Evolutionary conservation across 75 land plant species (phyloP), one percentile per base, ranked within the genome.

Genomic region (Isoetes taiwanensis): DNA sequence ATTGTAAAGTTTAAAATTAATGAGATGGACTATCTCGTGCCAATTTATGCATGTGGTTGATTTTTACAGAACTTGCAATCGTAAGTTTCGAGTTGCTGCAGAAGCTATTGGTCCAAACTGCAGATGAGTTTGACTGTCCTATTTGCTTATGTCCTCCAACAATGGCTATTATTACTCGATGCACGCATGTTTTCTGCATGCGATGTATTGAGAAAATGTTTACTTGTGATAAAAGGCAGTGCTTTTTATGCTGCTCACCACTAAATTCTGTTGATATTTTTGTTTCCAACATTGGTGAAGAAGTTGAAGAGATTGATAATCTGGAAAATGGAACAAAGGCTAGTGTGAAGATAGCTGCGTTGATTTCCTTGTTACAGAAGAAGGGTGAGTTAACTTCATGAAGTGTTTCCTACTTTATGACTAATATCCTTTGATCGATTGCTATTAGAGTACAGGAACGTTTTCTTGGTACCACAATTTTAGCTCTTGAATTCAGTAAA

Each of bases 121-220:
- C 88, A 29, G 97, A 86, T 68, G 97, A 91, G 61, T 91, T 91
- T 39, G 97, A 91, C 38, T 91, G 97, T 48, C 94, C 97, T 16
- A 76, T 91, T 21, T 91, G 97, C 54, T 83, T 91, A 4, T 83
- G 75, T 57, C 88, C 93, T 12, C 97, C 97, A 0, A 58, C 74
- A 0, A 65, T 72, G 14, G 76, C 79, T 0, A 70, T 86, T 12
- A 91, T 91, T 37, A 91, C 97, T 4, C 72, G 62, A 30, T 91
- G 97, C 54, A 74, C 93, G 25, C 97, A 91, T 58, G 71, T 91
- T 29, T 91, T 86, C 60, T 91, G 97, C 66, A 81, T 63, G 24
- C 50, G 61, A 11, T 91, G 97, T 66, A 91, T 86, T 30, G 59
- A 79, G 53, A 86, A 76, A 75, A 72, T 74, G 31, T 35, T 91